A percentile compares a stretch with the other conserved stretches of the same genome.
Conservation (phyloP, 2,329 filamentous ascomycete genomes). For the Talaromyces rugulosus region DNA sequence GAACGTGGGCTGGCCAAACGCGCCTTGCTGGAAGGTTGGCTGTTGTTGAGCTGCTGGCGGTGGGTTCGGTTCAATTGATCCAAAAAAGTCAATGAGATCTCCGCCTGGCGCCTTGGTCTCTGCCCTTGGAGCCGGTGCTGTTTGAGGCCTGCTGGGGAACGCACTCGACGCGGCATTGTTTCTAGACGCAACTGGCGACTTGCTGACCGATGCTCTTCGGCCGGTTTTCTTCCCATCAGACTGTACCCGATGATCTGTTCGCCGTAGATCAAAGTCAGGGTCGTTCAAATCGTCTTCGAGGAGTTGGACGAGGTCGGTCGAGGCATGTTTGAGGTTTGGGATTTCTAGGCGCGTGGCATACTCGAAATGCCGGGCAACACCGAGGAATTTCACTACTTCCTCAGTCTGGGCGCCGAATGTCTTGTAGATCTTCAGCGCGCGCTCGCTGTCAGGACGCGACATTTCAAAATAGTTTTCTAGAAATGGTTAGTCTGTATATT, state of each 20-base stretch:
- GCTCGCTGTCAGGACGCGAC: constrained; percentile 88
- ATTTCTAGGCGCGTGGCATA: constrained; percentile 90
- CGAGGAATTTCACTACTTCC: constrained; percentile 83
- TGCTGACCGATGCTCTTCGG: constrained; percentile 30
- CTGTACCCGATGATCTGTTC: constrained; percentile 85
- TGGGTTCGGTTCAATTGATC: constrained; percentile 80
- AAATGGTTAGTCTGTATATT: background rate
- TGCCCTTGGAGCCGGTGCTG: constrained; percentile 22
- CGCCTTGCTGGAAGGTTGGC: constrained; percentile 22
- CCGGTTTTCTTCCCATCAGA: constrained; percentile 65
- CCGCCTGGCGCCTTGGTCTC: constrained; percentile 44
- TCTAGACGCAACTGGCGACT: constrained; percentile 7
- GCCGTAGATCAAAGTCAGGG: constrained; percentile 89
- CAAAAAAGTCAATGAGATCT: constrained; percentile 92
- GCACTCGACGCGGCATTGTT: constrained; percentile 16
- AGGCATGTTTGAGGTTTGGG: constrained; percentile 94
- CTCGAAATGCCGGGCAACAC: constrained; percentile 82
- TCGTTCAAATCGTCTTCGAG: constrained; percentile 94
- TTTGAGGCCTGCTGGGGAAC: constrained; percentile 8
- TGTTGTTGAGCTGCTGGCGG: constrained; percentile 39
- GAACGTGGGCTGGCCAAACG: constrained; percentile 20
- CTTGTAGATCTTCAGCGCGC: constrained; percentile 87
- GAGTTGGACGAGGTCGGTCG: constrained; percentile 81
- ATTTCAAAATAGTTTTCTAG: constrained; percentile 96
- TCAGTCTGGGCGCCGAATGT: constrained; percentile 90